Evolutionary conservation across 352 stramenopile species (phyloP).

Genomic region (Pythium brassicae): DNA sequence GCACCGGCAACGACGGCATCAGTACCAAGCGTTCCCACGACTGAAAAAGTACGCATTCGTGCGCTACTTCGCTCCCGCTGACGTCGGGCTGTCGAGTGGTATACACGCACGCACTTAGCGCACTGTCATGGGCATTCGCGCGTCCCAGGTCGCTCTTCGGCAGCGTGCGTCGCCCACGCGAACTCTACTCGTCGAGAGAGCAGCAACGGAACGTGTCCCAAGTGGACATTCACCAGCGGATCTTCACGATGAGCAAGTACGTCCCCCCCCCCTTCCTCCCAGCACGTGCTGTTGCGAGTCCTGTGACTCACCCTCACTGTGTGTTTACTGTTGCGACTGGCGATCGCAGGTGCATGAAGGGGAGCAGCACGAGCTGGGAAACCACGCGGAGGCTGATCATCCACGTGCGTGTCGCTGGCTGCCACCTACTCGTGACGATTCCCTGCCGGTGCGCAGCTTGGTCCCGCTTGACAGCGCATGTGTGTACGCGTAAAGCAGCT

Average conservation of each 20-base stretch:
- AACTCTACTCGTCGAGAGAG: constrained; percentile 63
- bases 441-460: too few relatives aligned
- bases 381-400: constrained; percentile 60
- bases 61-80: neutral
- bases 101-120: neutral
- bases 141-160: constrained; percentile 52
- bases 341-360: constrained; percentile 37
- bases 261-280: neutral
- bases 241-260: constrained; percentile 64
- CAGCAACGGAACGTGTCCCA: constrained; percentile 71
- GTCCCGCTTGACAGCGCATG: neutral
- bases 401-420: constrained; percentile 41
- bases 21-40: constrained; percentile 79
- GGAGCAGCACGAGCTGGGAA: constrained; percentile 59
- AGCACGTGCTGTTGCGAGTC: neutral
- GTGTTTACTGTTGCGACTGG: too few relatives aligned
- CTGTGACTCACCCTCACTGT: neutral
- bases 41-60: constrained; percentile 61
- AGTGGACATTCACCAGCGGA: constrained; percentile 69
- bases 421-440: neutral
- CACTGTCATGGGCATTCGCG: neutral
- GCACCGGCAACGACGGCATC: neutral
- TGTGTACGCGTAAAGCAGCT: constrained; percentile 23
- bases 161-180: constrained; percentile 67
- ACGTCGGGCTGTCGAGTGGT: too few relatives aligned